Evolutionary conservation across 441 rosid genomes (phyloP).

Genomic region (Dalechampia spathulata): DNA sequence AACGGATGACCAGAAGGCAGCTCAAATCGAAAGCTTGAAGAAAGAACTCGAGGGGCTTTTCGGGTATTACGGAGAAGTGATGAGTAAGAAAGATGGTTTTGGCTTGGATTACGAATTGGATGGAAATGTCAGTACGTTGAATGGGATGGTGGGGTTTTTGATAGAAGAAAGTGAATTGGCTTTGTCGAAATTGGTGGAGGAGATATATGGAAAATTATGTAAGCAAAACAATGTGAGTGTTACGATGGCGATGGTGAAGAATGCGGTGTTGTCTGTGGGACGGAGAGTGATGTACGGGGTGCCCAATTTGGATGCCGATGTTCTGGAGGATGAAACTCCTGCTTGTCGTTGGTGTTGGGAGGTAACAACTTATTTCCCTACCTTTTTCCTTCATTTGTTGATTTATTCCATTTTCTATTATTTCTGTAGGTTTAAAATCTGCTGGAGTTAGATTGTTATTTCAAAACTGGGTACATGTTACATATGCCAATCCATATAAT

Average conservation of each 20-base stretch:
- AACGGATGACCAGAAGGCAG: slow-evolving; percentile 31
- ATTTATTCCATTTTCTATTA: no score
- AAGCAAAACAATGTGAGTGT: slow-evolving; percentile 13
- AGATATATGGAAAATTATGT: slow-evolving; percentile 27
- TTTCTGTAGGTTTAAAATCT: no score
- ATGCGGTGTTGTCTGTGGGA: slow-evolving; percentile 53
- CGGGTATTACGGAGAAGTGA: slow-evolving; percentile 38
- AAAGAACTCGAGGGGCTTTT: slow-evolving; percentile 46
- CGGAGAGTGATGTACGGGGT: slow-evolving; percentile 73
- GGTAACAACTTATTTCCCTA: slow-evolving; percentile 28
- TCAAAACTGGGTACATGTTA: no score
- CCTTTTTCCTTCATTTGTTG: not conserved
- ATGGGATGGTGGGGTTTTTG: slow-evolving; percentile 44
- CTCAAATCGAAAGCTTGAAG: slow-evolving; percentile 33
- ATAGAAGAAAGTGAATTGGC: slow-evolving; percentile 69
- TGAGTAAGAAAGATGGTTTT: slow-evolving; percentile 23
- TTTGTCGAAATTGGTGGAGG: slow-evolving; percentile 54
- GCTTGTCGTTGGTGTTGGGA: slow-evolving; percentile 96
- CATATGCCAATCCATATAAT: no score
- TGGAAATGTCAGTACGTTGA: slow-evolving; percentile 17
- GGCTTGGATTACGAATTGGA: slow-evolving; percentile 8
- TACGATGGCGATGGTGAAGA: slow-evolving; percentile 47
- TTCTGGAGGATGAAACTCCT: slow-evolving; percentile 58
- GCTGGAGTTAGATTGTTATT: no score
- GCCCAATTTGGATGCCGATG: slow-evolving; percentile 58